phyloP scores from a whole-genome alignment of 805 yeast genomes.

The Wickerhamiella shivajii region DNA sequence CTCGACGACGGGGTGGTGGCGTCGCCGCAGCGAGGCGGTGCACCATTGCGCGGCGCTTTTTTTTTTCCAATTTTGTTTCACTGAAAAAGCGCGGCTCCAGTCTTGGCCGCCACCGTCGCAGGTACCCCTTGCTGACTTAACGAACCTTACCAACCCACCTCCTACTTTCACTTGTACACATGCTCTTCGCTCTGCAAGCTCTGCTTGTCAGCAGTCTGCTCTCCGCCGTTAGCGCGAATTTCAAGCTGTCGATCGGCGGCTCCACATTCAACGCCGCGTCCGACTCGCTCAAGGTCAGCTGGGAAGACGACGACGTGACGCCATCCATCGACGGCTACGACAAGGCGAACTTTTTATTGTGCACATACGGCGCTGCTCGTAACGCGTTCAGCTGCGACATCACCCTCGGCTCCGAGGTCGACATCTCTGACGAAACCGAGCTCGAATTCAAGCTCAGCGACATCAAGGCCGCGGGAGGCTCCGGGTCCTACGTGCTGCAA shows the following conservation, averaged over 20 bases:
- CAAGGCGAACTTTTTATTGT: slow-evolving; percentile 39
- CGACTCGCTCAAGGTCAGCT: slow-evolving; percentile 29
- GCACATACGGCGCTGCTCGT: slow-evolving; percentile 49
- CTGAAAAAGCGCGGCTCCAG: too few species aligned
- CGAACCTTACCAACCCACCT: too few species aligned
- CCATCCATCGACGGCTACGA: slow-evolving; percentile 35
- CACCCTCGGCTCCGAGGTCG: slow-evolving; percentile 21
- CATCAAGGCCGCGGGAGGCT: slow-evolving; percentile 33
- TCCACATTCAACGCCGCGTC: slow-evolving; percentile 13
- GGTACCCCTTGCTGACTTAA: too few species aligned
- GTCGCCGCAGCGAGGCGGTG: too few species aligned
- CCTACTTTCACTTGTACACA: too few species aligned
- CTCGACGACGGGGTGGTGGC: too few species aligned
- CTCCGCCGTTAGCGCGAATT: slow-evolving; percentile 15
- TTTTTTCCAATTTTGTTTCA: too few species aligned
- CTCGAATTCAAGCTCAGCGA: slow-evolving; percentile 28
- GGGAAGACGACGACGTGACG: slow-evolving; percentile 40
- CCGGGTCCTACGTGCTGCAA: slow-evolving; percentile 66
- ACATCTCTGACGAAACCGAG: slow-evolving; percentile 24
- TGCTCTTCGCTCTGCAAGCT: too few species aligned
- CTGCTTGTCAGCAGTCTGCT: too few species aligned
- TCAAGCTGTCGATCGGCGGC: slow-evolving; percentile 11
- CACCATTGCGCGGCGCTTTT: too few species aligned
- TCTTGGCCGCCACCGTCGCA: too few species aligned
- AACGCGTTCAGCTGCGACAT: slow-evolving; percentile 29